Percentiles rank a stretch among this genome's conserved stretches.
Conservation (phyloP, 768 basidiomycete species). For the Lactarius psammicola region DNA sequence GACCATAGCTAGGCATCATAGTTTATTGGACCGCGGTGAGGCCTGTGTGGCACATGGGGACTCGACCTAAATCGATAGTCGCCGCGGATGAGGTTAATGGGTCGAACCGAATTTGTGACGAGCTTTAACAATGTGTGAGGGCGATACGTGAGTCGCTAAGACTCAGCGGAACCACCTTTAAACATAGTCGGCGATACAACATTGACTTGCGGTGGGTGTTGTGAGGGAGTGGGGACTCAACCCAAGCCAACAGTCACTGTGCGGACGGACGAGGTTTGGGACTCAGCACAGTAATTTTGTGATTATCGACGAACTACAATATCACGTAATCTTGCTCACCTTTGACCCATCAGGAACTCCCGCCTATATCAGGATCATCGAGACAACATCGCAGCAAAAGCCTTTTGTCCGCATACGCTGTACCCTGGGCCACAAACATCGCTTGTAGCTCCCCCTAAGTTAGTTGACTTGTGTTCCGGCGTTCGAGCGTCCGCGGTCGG, state of each 20-base stretch:
- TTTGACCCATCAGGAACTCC: conserved; percentile 48
- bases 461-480: conserved; percentile 83
- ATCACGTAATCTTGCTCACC: conserved; percentile 66
- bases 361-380: too few species aligned
- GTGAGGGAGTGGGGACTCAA: too few species aligned
- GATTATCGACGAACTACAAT: too few species aligned
- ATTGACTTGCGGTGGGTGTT: too few species aligned
- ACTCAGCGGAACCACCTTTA: too few species aligned
- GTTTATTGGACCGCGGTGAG: neutral
- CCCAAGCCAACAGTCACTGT: too few species aligned
- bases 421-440: conserved; percentile 85
- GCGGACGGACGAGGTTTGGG: too few species aligned
- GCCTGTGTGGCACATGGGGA: neutral
- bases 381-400: conserved; percentile 6
- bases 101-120: too few species aligned
- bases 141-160: too few species aligned
- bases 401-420: conserved; percentile 28
- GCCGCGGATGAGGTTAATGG: too few species aligned
- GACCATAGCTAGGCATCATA: neutral
- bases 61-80: neutral
- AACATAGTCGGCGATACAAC: neutral
- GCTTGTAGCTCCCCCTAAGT: conserved; percentile 53
- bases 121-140: too few species aligned
- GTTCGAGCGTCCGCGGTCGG: conserved; percentile 84
- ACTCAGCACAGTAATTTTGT: too few species aligned